Percentiles rank a stretch among this genome's conserved stretches.
Evolutionary conservation across 1,284 basidiomycete species (phyloP).

Genomic region (Papiliotrema nemorosa): DNA sequence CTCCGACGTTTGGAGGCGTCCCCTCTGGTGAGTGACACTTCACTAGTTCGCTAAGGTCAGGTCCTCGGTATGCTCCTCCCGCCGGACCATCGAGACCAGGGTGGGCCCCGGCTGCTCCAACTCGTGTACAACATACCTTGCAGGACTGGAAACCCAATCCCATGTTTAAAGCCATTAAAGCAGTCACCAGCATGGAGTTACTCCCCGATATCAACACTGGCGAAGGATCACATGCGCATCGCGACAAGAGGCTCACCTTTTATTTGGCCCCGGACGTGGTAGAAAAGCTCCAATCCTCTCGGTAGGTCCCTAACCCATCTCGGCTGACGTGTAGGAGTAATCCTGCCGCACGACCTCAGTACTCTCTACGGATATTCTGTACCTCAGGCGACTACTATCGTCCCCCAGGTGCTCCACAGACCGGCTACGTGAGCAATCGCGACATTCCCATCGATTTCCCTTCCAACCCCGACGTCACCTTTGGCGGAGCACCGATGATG

Average conservation of each 20-base stretch:
- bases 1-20: slow-evolving; percentile 22
- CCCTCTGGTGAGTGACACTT: background rate
- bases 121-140: too few relatives aligned
- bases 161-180: slow-evolving; percentile 46
- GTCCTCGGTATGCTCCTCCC: too few relatives aligned
- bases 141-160: slow-evolving; percentile 46
- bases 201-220: slow-evolving; percentile 37
- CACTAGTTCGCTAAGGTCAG: too few relatives aligned
- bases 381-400: slow-evolving; percentile 80
- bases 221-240: slow-evolving; percentile 30
- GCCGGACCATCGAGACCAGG: too few relatives aligned
- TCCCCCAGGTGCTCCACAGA: slow-evolving; percentile 48
- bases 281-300: slow-evolving; percentile 32
- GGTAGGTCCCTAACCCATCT: slow-evolving; percentile 21
- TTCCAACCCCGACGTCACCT: slow-evolving; percentile 80
- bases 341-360: slow-evolving; percentile 25
- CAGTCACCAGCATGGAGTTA: slow-evolving; percentile 37
- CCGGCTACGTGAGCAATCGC: slow-evolving; percentile 37
- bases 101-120: too few relatives aligned
- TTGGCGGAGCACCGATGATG: slow-evolving; percentile 66
- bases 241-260: slow-evolving; percentile 30
- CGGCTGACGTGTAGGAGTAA: slow-evolving; percentile 17
- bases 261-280: slow-evolving; percentile 31
- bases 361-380: slow-evolving; percentile 74
- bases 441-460: slow-evolving; percentile 79